Percentiles rank a stretch among this genome's conserved stretches.
Evolutionary conservation across 306 rosid genomes (phyloP).

Genomic region (Quercus ilex): DNA sequence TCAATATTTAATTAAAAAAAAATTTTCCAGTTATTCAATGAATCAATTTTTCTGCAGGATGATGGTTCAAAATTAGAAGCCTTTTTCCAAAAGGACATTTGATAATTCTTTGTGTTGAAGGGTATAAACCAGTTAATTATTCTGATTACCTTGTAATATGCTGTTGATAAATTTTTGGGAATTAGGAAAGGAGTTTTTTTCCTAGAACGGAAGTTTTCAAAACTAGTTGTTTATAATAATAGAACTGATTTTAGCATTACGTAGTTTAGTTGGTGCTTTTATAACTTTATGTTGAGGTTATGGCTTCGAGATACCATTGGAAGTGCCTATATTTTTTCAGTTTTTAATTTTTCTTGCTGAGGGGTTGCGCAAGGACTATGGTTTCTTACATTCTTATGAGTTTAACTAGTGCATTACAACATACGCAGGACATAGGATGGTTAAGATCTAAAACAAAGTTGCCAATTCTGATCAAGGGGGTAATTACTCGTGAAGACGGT

Average conservation of each 20-base stretch:
- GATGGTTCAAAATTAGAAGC: constrained; percentile 25
- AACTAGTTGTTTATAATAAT: too few species aligned
- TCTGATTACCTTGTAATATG: neutral
- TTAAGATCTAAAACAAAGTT: constrained; percentile 25
- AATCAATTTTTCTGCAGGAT: constrained; percentile 27
- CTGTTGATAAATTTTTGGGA: too few species aligned
- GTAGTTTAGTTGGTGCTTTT: too few species aligned
- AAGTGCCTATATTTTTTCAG: neutral
- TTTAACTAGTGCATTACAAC: neutral
- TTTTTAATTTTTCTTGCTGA: neutral
- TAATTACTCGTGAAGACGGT: constrained; percentile 26
- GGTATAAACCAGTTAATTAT: constrained; percentile 21
- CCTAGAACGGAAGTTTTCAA: too few species aligned
- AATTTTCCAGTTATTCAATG: neutral
- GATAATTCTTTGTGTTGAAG: constrained; percentile 57
- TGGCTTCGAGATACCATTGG: too few species aligned
- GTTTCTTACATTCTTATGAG: neutral
- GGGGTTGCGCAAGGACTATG: neutral
- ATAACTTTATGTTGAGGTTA: too few species aligned
- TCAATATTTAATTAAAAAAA: neutral
- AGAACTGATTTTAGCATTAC: too few species aligned
- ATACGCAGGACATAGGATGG: constrained; percentile 25
- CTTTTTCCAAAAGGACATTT: neutral
- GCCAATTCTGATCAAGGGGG: constrained; percentile 24
- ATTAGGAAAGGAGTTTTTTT: too few species aligned